These are phyloP conservation scores for Eustoma russellianum DNA, from an alignment of 257 asterid genomes.

Conservation along the genomic window DNA sequence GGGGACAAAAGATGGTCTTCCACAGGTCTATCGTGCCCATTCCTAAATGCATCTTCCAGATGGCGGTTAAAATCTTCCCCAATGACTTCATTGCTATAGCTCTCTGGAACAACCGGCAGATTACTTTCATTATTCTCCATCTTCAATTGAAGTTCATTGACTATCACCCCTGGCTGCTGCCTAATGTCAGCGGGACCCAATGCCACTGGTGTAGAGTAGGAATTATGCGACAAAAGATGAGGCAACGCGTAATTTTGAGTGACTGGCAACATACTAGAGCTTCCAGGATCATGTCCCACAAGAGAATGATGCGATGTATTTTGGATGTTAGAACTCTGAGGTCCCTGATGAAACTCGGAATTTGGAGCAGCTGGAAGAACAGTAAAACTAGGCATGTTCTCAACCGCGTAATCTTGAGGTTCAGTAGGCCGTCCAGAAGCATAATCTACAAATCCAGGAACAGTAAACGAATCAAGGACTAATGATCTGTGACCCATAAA, in stretches of 20 bases:
- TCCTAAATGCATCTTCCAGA: constrained; percentile 17
- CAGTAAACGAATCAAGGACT: constrained; percentile 19
- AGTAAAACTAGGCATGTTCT: constrained; percentile 16
- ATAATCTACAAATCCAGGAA: constrained; percentile 19
- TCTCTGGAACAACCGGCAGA: constrained; percentile 1
- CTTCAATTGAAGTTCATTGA: constrained; percentile 24
- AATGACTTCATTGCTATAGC: constrained; percentile 14
- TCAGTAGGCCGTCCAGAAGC: constrained; percentile 15
- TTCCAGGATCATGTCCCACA: constrained; percentile 29
- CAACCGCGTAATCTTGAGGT: constrained; percentile 20
- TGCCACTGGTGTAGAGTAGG: constrained; percentile 23
- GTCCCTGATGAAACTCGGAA: constrained; percentile 16
- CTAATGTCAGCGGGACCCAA: constrained; percentile 24
- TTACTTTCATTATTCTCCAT: constrained; percentile 18
- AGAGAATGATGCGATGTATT: constrained; percentile 18
- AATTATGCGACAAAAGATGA: constrained; percentile 23
- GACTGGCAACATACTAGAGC: constrained; percentile 18
- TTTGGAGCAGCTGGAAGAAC: constrained; percentile 21
- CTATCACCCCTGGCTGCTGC: constrained; percentile 22
- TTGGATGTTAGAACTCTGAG: constrained; percentile 10
- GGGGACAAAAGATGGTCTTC: constrained; percentile 34
- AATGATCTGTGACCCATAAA: constrained; percentile 16
- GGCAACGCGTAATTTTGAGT: constrained; percentile 27
- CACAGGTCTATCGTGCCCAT: constrained; percentile 18
- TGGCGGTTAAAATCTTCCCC: constrained; percentile 14